Conservation (phyloP, 2,329 filamentous ascomycete species). For the Xylaria sp. region DNA sequence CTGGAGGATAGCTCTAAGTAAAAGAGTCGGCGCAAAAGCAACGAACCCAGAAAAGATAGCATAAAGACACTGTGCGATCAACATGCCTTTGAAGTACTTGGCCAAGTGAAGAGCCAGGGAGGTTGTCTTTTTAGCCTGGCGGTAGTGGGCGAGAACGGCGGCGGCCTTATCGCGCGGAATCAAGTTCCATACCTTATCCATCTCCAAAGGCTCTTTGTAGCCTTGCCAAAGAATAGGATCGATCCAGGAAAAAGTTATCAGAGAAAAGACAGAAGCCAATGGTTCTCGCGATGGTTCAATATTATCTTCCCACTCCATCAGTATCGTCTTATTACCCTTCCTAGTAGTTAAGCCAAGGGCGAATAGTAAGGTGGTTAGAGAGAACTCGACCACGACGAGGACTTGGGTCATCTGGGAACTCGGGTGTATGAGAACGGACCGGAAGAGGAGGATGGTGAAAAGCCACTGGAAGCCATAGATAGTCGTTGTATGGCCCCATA, state of each 20-base stretch:
- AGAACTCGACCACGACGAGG: constrained; percentile 79
- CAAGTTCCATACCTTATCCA: constrained; percentile 92
- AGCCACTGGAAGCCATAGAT: constrained; percentile 89
- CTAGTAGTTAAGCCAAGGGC: constrained; percentile 82
- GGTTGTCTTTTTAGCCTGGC: constrained; percentile 84
- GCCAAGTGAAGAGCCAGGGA: constrained; percentile 83
- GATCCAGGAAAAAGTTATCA: constrained; percentile 90
- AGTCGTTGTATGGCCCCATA: constrained; percentile 93
- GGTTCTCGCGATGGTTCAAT: constrained; percentile 89
- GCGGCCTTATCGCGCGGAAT: constrained; percentile 88
- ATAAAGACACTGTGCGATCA: constrained; percentile 83
- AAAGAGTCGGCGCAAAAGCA: constrained; percentile 89
- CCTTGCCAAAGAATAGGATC: constrained; percentile 90
- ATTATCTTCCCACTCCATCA: constrained; percentile 88
- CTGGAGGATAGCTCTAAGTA: constrained; percentile 90
- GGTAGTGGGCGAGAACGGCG: constrained; percentile 81
- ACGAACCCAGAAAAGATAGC: constrained; percentile 83
- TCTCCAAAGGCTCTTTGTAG: constrained; percentile 84
- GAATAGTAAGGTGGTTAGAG: constrained; percentile 78
- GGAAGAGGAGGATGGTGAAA: constrained; percentile 79
- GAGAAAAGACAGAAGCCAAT: constrained; percentile 86
- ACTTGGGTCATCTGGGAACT: constrained; percentile 70
- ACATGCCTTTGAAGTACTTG: constrained; percentile 81
- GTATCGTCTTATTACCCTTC: constrained; percentile 89
- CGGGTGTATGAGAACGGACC: constrained; percentile 85